phyloP scores from a whole-genome alignment of 1,284 basidiomycete genomes.

The Irpex sp. region DNA sequence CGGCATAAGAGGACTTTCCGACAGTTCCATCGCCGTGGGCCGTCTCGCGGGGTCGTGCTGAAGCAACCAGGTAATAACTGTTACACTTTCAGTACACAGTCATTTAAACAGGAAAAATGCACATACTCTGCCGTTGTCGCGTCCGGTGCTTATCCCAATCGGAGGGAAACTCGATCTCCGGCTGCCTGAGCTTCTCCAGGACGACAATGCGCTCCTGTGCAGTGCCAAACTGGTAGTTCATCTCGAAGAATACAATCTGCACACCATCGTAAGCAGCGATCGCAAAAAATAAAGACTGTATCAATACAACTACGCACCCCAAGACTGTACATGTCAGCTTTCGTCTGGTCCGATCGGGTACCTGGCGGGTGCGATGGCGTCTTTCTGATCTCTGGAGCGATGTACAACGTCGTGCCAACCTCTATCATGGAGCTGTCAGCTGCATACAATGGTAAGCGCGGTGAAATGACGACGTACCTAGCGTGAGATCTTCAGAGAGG shows the following conservation, averaged over 20 bases:
- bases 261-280: not conserved
- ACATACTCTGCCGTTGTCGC: slow-evolving; percentile 64
- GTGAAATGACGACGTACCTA: slow-evolving; percentile 40
- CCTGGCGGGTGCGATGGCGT: slow-evolving; percentile 50
- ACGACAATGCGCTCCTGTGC: slow-evolving; percentile 83
- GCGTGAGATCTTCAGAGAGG: slow-evolving; percentile 64
- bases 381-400: slow-evolving; percentile 81
- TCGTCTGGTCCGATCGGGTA: slow-evolving; percentile 45
- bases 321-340: slow-evolving; percentile 94
- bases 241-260: slow-evolving; percentile 95
- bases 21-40: slow-evolving; percentile 81
- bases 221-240: slow-evolving; percentile 89
- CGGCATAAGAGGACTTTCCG: slow-evolving; percentile 75
- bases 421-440: slow-evolving; percentile 36
- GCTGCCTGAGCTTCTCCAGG: slow-evolving; percentile 72
- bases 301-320: slow-evolving; percentile 46
- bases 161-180: slow-evolving; percentile 68
- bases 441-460: not conserved
- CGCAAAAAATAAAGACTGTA: no score
- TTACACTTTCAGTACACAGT: slow-evolving; percentile 10
- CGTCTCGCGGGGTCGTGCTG: slow-evolving; percentile 81
- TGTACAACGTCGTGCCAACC: slow-evolving; percentile 90
- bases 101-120: not conserved
- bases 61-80: slow-evolving; percentile 78
- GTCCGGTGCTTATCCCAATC: slow-evolving; percentile 66